Conservation (phyloP, 805 yeast genomes). For the Candida railenensis region DNA sequence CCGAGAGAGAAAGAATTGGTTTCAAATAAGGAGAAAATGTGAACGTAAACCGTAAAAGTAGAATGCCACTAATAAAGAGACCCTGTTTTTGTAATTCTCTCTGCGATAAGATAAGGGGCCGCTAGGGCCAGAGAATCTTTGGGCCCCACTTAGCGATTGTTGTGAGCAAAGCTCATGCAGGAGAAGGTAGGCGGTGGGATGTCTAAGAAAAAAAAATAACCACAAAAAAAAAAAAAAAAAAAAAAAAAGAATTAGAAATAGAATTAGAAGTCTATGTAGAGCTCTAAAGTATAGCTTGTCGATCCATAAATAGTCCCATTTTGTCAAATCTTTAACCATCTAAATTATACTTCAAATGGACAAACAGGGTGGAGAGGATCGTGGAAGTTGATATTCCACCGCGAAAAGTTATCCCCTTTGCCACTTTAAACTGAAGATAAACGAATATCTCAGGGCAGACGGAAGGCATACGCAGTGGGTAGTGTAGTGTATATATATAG, state of each 20-base stretch:
- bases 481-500: too few relatives aligned
- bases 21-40: background rate
- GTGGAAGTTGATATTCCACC: conserved; percentile 33
- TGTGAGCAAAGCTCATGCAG: background rate
- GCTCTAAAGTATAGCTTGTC: too few relatives aligned
- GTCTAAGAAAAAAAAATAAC: background rate
- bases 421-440: conserved; percentile 50
- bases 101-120: conserved; percentile 4
- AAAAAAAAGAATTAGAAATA: background rate
- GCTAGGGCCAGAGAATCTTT: too few relatives aligned
- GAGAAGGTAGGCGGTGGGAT: background rate
- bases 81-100: background rate
- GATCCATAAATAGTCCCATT: conserved; percentile 14
- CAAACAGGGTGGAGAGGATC: conserved; percentile 49
- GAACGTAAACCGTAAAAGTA: conserved; percentile 5
- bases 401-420: conserved; percentile 45
- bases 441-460: conserved; percentile 48
- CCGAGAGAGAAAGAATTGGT: too few relatives aligned
- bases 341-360: background rate
- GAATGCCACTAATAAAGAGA: too few relatives aligned
- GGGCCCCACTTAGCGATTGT: background rate
- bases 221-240: background rate
- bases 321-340: conserved; percentile 4
- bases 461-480: conserved; percentile 50
- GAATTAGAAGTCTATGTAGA: too few relatives aligned